Evolutionary conservation across 306 rosid species (phyloP).

Genomic region (Sphenostylis stenocarpa): DNA sequence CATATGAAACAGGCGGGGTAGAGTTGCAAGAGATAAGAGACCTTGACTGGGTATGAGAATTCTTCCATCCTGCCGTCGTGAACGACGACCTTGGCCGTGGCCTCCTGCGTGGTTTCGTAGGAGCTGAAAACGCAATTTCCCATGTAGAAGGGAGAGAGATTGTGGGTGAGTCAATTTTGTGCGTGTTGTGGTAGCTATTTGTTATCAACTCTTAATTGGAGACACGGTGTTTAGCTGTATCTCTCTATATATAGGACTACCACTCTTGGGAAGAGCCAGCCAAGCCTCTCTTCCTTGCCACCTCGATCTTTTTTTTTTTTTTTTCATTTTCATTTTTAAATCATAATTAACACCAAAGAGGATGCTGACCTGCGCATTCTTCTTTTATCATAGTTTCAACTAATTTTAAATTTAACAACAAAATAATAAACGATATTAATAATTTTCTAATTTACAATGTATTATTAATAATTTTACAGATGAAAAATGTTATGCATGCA

Average conservation of each 20-base stretch:
- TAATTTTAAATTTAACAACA: no score
- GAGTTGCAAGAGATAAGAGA: constrained; percentile 58
- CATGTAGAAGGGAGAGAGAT: constrained; percentile 29
- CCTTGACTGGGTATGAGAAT: constrained; percentile 65
- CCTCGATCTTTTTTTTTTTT: neutral
- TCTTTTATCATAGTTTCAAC: no score
- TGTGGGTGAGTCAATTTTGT: neutral
- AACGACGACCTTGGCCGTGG: constrained; percentile 71
- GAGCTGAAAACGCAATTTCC: constrained; percentile 61
- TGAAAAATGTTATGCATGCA: neutral
- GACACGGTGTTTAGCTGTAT: neutral
- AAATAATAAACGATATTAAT: no score
- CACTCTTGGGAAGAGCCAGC: neutral
- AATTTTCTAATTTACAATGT: no score
- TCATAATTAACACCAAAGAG: neutral
- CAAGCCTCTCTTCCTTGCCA: neutral
- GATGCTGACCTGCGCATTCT: no score
- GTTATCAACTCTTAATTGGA: neutral
- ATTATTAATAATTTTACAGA: neutral
- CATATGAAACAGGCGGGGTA: constrained; percentile 69
- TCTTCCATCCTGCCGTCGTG: constrained; percentile 66
- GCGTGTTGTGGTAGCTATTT: neutral
- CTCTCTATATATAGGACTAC: neutral
- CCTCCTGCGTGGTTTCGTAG: constrained; percentile 35
- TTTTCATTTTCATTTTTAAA: neutral